Conservation (phyloP, 2,329 filamentous ascomycete species). For the Fragosphaeria purpurea region DNA sequence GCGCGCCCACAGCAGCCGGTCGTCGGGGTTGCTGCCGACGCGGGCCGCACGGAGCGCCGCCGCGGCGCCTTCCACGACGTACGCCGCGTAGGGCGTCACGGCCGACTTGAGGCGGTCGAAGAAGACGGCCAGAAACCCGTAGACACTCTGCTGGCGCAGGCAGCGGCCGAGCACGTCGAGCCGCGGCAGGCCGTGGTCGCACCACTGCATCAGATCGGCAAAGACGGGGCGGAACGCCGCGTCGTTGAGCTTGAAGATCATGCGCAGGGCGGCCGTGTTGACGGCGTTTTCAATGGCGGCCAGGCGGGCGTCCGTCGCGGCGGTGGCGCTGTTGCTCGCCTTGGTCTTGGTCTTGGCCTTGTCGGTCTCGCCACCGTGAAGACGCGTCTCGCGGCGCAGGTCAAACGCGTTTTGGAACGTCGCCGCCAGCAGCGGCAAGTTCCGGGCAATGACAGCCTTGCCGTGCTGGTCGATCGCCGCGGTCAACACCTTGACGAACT, state of each 20-base stretch:
- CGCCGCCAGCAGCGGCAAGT: constrained; percentile 57
- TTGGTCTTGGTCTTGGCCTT: neutral
- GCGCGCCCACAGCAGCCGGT: constrained; percentile 54
- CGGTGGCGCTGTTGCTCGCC: neutral
- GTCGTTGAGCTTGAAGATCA: constrained; percentile 96
- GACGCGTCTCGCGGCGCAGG: constrained; percentile 43
- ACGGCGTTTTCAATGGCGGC: constrained; percentile 52
- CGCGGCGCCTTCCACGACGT: constrained; percentile 67
- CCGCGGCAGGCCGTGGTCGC: constrained; percentile 49
- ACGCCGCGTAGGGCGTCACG: constrained; percentile 83
- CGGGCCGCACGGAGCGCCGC: constrained; percentile 44
- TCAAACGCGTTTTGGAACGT: constrained; percentile 54
- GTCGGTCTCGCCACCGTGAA: neutral
- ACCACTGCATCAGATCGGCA: constrained; percentile 75
- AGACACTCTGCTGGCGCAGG: constrained; percentile 64
- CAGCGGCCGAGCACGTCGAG: constrained; percentile 48
- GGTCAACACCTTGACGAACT: constrained; percentile 61
- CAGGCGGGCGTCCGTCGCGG: constrained; percentile 34
- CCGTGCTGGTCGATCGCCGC: constrained; percentile 65
- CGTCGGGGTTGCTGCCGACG: constrained; percentile 35
- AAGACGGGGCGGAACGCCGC: constrained; percentile 88
- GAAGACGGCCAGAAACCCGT: constrained; percentile 68
- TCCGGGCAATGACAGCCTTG: constrained; percentile 70
- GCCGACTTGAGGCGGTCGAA: constrained; percentile 86
- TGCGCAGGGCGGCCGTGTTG: constrained; percentile 67